Evolutionary conservation across 225 moss, liverwort and hornwort genomes (phyloP), one percentile per base, ranked within the genome.

Genomic region (Ulota crispa): DNA sequence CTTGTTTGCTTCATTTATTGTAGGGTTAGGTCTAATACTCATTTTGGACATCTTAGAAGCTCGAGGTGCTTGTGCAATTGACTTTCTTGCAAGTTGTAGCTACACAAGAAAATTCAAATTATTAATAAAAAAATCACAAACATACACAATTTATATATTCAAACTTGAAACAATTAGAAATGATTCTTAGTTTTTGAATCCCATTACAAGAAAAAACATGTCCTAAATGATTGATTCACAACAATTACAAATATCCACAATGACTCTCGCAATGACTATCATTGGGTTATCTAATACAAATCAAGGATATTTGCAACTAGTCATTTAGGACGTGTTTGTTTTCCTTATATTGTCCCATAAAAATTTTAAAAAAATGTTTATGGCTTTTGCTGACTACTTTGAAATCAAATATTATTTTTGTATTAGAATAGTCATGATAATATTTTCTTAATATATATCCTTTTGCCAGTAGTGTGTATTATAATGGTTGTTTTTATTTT

Each of bases 61-160:
- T 55, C 1, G 69, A 34, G 86, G 68, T 16, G 73, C 62, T 47
- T 37, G 18, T 1, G 6, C 54, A 37, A 90, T 86, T 11, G 88
- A 90, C 14, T 86, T 80, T 15, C 86, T 82, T 5, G 90, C 90
- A 64, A 78, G 10, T 82, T 90, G 84, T 7, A 90, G 65, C 90
- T 90, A 0, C 8, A 72, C 1, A 36, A 0, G 14, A 4, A 10
- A 30, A 78, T 50, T 42, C 0, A 7, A 12, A 24, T 1, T 1
- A 60, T 9, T 7, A 2, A 12, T 8, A 1, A 34, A 55, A 54
- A 82, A 11, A 12, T 1, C 2, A 20, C 0, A 7, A 43, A 0
- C 8, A 7, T 0, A 3, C 1, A 18, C 16, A 18, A 2, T 5
- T 50, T 18, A 1, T 50, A 6, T 50, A 0, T 6, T 18, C 2